These are phyloP conservation scores for Termitomyces sp. DNA, from an alignment of 768 basidiomycete genomes.

Conservation along the genomic window DNA sequence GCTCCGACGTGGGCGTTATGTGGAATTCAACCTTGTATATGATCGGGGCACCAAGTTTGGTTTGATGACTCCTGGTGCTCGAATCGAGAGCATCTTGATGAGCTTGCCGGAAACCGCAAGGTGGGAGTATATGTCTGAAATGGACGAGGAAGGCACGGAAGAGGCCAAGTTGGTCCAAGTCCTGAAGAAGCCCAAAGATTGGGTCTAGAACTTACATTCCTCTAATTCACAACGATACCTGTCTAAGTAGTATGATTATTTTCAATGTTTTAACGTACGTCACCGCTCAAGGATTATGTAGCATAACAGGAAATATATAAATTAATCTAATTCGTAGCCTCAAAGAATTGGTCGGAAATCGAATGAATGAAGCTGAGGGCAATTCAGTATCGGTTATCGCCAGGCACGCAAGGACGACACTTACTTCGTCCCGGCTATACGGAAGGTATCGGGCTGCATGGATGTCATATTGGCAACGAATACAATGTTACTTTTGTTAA, in stretches of 20 bases:
- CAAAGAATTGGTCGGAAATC: slow-evolving; percentile 15
- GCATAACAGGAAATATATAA: neutral
- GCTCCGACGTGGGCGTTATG: slow-evolving; percentile 85
- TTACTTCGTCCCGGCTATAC: slow-evolving; percentile 9
- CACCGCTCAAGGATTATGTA: neutral
- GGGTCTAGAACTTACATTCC: slow-evolving; percentile 34
- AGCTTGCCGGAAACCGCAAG: slow-evolving; percentile 81
- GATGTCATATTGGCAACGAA: slow-evolving; percentile 5
- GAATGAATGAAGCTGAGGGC: slow-evolving; percentile 13
- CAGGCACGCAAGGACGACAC: neutral
- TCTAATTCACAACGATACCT: neutral
- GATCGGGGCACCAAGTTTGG: slow-evolving; percentile 90
- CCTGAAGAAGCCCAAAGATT: slow-evolving; percentile 57
- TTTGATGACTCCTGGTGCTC: slow-evolving; percentile 74
- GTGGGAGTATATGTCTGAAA: slow-evolving; percentile 85
- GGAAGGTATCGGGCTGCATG: slow-evolving; percentile 15
- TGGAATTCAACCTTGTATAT: slow-evolving; percentile 89
- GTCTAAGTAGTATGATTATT: neutral
- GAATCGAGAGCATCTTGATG: slow-evolving; percentile 90
- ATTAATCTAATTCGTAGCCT: slow-evolving; percentile 2
- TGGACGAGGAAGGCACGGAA: slow-evolving; percentile 60
- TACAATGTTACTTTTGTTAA: slow-evolving; percentile 2
- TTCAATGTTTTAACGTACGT: neutral
- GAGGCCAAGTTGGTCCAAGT: slow-evolving; percentile 63
- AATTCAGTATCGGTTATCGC: neutral